Evolutionary conservation across 257 asterid species (phyloP), one percentile per base, ranked within the genome.

Genomic region (Solanum chilense): DNA sequence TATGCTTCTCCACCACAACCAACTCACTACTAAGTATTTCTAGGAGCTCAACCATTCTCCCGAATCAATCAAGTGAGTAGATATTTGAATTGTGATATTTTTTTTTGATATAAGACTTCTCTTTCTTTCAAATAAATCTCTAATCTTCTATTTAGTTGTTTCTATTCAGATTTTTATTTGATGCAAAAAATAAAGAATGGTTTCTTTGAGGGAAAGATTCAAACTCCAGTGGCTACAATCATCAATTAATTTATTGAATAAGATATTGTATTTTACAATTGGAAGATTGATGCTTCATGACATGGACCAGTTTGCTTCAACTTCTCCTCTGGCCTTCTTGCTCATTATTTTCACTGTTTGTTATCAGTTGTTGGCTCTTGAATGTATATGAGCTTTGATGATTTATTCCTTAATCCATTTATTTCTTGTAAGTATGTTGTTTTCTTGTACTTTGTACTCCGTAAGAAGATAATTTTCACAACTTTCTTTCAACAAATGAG

Each of bases 251-350:
- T 13, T 44, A n/a, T 27, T 31, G 37, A 85, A 84, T 87, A 85
- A 87, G 80, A 78, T 87, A 58, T n/a, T 52, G 62, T 27, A 62
- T 45, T 45, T 13, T 44, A 39, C 52, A 9, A 7, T 56, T 42
- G 58, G 35, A 69, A 21, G 75, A 78, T 33, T 64, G 37, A 64
- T 18, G 2, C 27, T 5, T 68, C 3, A 1, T 47, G 44, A 37
- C 6, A n/a, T 45, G 71, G 91, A 89, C 87, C 87, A 85, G 56
- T 81, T 87, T 85, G 82, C 75, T 85, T 85, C 88, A 37, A 42
- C 49, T 81, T 70, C 80, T 62, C 85, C 64, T 23, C 74, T 73
- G 12, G 85, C 90, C 78, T 64, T 64, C 58, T 47, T 47, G 9
- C 71, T n/a, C 33, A 64, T 64, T 64, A 9, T 64, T 18, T 16